phyloP scores from a whole-genome alignment of 176 grass and related monocot genomes.

The Tillandsia fasciculata region DNA sequence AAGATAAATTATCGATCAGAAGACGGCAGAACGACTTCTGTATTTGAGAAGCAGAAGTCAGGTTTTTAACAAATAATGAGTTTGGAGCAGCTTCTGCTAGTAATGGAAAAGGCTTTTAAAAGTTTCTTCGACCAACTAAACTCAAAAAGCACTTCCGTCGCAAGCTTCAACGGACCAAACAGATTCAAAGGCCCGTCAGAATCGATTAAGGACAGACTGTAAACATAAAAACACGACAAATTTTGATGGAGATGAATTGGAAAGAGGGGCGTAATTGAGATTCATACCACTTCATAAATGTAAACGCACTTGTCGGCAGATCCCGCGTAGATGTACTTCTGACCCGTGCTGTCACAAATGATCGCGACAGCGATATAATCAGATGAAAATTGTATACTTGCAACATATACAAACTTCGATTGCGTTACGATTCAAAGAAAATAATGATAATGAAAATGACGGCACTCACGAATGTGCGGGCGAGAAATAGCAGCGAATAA shows the following conservation, averaged over 20 bases:
- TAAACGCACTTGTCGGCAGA: constrained; percentile 63
- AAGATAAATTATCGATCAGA: background rate
- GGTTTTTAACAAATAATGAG: too few relatives aligned
- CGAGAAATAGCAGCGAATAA: constrained; percentile 95
- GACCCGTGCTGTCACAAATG: constrained; percentile 59
- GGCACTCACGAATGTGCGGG: constrained; percentile 57
- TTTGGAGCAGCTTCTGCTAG: too few relatives aligned
- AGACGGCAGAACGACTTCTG: background rate
- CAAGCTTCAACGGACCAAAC: too few relatives aligned
- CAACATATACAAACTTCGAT: background rate
- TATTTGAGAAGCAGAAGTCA: too few relatives aligned
- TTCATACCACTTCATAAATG: constrained; percentile 84
- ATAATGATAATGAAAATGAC: constrained; percentile 1
- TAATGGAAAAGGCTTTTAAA: too few relatives aligned
- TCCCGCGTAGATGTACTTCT: constrained; percentile 96
- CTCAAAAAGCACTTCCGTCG: too few relatives aligned
- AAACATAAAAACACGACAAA: background rate
- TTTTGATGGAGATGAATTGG: too few relatives aligned
- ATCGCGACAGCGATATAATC: background rate
- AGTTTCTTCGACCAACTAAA: too few relatives aligned
- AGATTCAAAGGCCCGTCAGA: too few relatives aligned
- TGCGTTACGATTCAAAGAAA: too few relatives aligned
- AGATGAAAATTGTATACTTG: background rate
- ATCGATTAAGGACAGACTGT: too few relatives aligned
- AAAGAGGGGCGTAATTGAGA: constrained; percentile 7